Evolutionary conservation across 805 yeast species (phyloP).

Genomic region (Pichia gijzeniarum): DNA sequence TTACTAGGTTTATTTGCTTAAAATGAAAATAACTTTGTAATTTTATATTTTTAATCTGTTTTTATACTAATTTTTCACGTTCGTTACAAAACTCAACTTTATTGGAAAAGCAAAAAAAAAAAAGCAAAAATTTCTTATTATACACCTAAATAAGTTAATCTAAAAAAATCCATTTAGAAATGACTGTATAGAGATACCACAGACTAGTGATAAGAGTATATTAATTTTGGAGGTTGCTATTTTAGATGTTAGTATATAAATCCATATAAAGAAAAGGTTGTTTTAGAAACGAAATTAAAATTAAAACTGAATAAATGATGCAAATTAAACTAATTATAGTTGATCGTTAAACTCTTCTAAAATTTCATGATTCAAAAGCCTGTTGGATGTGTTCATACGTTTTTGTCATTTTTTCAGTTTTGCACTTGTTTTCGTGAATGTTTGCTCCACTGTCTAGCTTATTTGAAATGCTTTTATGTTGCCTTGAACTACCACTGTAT

Average conservation of each 20-base stretch:
- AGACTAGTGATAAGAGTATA: constrained; percentile 7
- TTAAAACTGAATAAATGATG: too few relatives aligned
- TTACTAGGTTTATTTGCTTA: constrained; percentile 49
- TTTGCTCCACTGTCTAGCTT: too few relatives aligned
- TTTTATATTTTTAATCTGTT: constrained; percentile 1
- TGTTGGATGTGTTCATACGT: too few relatives aligned
- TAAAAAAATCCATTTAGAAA: constrained; percentile 7
- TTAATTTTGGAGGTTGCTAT: constrained; percentile 6
- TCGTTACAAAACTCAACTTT: not conserved
- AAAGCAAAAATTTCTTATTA: too few relatives aligned
- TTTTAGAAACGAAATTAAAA: too few relatives aligned
- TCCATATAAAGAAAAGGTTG: not conserved
- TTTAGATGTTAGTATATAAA: constrained; percentile 7
- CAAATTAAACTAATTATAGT: too few relatives aligned
- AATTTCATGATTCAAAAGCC: too few relatives aligned
- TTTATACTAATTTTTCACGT: not conserved
- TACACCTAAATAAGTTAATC: not conserved
- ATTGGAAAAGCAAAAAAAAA: not conserved
- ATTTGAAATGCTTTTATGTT: too few relatives aligned
- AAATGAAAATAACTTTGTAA: not conserved
- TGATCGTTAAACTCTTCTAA: too few relatives aligned
- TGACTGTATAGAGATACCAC: constrained; percentile 5
- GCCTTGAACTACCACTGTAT: too few relatives aligned
- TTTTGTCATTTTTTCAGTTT: too few relatives aligned
- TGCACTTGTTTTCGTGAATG: too few relatives aligned